Evolutionary conservation across 1,139 yeast genomes (phyloP).

Genomic region (Yamadazyma pseudoaaseri): DNA sequence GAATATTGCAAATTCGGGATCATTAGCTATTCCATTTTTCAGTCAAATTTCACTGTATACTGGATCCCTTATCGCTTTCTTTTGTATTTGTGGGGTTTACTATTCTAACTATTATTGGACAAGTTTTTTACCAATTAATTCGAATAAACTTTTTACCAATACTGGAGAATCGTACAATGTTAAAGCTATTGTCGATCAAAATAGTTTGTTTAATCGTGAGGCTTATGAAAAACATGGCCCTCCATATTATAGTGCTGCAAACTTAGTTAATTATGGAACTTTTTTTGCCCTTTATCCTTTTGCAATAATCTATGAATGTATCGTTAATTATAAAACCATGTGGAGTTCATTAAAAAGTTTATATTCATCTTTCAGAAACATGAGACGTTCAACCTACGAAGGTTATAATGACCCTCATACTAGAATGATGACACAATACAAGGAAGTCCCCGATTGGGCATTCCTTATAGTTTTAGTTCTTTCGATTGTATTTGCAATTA

Average conservation of each 20-base stretch:
- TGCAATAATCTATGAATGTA: constrained; percentile 46
- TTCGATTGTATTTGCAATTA: constrained; percentile 49
- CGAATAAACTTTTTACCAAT: constrained; percentile 44
- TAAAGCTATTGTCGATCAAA: constrained; percentile 34
- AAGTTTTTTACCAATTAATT: constrained; percentile 54
- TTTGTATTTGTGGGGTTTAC: constrained; percentile 45
- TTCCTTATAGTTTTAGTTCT: constrained; percentile 46
- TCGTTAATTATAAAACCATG: constrained; percentile 25
- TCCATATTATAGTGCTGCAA: constrained; percentile 39
- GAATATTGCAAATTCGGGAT: constrained; percentile 29
- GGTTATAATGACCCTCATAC: constrained; percentile 51
- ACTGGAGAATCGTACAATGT: constrained; percentile 45
- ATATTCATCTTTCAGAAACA: constrained; percentile 8
- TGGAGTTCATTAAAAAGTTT: constrained; percentile 13
- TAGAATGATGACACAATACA: constrained; percentile 52
- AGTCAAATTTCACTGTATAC: constrained; percentile 38
- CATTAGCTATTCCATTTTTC: constrained; percentile 46
- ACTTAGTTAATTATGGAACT: constrained; percentile 52
- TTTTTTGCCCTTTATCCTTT: constrained; percentile 60
- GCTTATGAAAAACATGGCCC: constrained; percentile 50
- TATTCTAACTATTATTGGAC: constrained; percentile 52
- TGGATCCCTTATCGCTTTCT: constrained; percentile 45
- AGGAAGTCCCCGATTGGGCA: constrained; percentile 67
- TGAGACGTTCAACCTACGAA: constrained; percentile 46
- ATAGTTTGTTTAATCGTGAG: constrained; percentile 33